These are phyloP conservation scores for Leishmania arabica DNA, from an alignment of 208 protist species.

Conservation along the genomic window DNA sequence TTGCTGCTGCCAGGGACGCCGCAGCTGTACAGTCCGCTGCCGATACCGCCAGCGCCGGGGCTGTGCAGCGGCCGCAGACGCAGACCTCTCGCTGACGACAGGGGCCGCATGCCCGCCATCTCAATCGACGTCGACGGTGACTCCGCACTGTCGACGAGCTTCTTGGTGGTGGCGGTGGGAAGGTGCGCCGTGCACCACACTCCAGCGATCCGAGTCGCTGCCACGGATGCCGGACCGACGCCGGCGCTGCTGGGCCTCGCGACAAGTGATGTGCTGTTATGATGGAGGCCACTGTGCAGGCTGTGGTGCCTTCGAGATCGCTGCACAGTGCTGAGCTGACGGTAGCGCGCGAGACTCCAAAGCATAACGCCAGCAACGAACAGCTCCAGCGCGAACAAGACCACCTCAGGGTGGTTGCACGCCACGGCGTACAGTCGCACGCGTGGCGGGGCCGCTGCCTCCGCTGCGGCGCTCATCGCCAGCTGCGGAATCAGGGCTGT, in stretches of 20 bases:
- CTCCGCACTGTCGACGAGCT: background rate
- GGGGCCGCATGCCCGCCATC: background rate
- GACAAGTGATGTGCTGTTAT: background rate
- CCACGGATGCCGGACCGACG: background rate
- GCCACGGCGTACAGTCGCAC: slow-evolving; percentile 1
- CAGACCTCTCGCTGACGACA: background rate
- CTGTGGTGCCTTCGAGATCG: background rate
- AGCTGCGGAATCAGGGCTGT: background rate
- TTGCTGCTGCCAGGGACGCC: background rate
- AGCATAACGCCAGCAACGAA: background rate
- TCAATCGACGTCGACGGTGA: background rate
- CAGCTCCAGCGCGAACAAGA: slow-evolving; percentile 4
- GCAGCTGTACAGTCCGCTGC: background rate
- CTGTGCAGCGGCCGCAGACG: background rate
- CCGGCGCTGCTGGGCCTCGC: background rate
- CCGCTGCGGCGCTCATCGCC: background rate
- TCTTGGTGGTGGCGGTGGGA: background rate
- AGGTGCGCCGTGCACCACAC: background rate
- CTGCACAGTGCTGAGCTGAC: background rate
- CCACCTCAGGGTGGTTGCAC: slow-evolving; percentile 1
- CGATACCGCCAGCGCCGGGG: background rate
- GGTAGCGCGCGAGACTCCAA: background rate
- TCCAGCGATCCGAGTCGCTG: background rate
- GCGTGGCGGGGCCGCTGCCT: background rate
- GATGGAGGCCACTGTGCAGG: background rate